A percentile compares a stretch with the other conserved stretches of the same genome.
phyloP scores from a whole-genome alignment of 1,139 yeast species.

The Debaryomyces sp. region DNA sequence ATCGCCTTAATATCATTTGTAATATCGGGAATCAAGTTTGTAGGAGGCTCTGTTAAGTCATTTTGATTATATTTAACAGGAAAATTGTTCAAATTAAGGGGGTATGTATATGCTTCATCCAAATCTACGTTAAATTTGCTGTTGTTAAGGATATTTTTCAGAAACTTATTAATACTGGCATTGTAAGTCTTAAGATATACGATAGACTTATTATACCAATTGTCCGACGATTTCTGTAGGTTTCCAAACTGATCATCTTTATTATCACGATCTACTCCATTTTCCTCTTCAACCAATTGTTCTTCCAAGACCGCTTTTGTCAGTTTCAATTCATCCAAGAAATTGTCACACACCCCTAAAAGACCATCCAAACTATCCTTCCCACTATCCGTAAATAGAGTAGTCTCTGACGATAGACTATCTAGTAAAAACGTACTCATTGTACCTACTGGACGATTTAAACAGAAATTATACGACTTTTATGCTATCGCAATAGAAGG shows the following conservation, averaged over 20 bases:
- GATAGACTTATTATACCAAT: conserved; percentile 45
- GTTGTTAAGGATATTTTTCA: conserved; percentile 36
- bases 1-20: conserved; percentile 17
- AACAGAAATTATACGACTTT: not conserved
- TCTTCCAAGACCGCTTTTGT: conserved; percentile 30
- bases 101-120: conserved; percentile 50
- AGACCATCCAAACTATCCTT: conserved; percentile 21
- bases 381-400: conserved; percentile 27
- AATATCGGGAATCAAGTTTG: not conserved
- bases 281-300: conserved; percentile 17
- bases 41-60: not conserved
- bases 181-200: conserved; percentile 39
- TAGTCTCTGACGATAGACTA: conserved; percentile 31
- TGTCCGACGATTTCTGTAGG: conserved; percentile 15
- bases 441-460: not conserved
- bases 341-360: conserved; percentile 25
- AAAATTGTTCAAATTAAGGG: conserved; percentile 35
- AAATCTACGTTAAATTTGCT: conserved; percentile 34
- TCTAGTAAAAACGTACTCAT: conserved; percentile 30
- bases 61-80: conserved; percentile 22
- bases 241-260: conserved; percentile 3
- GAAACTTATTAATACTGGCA: conserved; percentile 38
- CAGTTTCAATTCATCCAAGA: conserved; percentile 29
- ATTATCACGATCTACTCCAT: not conserved
- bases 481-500: not conserved